phyloP scores from a whole-genome alignment of 768 basidiomycete genomes.

The Lentinula sp. region DNA sequence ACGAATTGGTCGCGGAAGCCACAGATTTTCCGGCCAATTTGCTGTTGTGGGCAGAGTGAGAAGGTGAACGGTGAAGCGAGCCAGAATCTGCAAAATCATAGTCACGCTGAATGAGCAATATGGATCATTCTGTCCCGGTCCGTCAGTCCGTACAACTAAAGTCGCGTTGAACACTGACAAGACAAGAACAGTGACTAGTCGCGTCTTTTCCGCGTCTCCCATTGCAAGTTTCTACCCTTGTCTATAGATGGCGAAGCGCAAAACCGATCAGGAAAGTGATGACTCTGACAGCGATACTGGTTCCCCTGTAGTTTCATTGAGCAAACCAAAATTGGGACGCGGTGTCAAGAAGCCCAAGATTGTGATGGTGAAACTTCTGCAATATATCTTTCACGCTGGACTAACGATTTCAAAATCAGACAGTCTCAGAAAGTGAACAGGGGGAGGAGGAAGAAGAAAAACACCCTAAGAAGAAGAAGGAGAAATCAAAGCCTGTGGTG shows the following conservation, averaged over 20 bases:
- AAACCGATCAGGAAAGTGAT: not conserved
- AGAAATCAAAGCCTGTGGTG: not conserved
- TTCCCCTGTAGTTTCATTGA: not conserved
- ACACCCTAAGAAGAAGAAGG: conserved; percentile 18
- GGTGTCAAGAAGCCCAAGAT: conserved; percentile 5
- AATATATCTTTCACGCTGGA: conserved; percentile 10
- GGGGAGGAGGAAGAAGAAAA: conserved; percentile 7
- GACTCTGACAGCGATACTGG: not conserved
- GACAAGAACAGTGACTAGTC: not conserved
- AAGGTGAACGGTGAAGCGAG: not conserved
- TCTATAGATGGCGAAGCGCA: not conserved
- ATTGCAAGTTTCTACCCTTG: not conserved
- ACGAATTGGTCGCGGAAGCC: conserved; percentile 13
- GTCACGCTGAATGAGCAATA: not conserved
- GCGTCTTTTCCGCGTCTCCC: not conserved
- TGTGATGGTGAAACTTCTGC: not conserved
- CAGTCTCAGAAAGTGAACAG: not conserved
- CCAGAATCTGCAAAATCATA: conserved; percentile 5
- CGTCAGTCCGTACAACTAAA: not conserved
- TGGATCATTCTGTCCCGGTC: not conserved
- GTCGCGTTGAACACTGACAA: not conserved
- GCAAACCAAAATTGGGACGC: not conserved
- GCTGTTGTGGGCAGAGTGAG: not conserved
- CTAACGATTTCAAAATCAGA: conserved; percentile 14
- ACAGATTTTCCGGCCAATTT: not conserved